Evolutionary conservation across 2,329 filamentous ascomycete genomes (phyloP).

Genomic region (Chrysoporthe puriensis): DNA sequence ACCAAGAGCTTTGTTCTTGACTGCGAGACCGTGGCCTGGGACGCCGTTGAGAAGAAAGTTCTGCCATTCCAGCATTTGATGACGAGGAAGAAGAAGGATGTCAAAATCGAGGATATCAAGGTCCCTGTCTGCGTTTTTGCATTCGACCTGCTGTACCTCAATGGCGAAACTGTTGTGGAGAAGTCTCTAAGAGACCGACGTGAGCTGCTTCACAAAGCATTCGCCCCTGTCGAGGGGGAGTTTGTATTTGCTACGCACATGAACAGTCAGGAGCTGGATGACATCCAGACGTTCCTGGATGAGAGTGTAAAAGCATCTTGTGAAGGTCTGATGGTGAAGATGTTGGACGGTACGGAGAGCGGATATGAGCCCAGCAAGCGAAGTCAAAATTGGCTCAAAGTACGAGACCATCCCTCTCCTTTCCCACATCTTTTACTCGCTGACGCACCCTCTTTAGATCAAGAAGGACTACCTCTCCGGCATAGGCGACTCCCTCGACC

Average conservation of each 20-base stretch:
- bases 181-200: conserved; percentile 85
- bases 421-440: neutral
- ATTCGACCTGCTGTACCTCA: conserved; percentile 91
- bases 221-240: conserved; percentile 81
- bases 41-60: conserved; percentile 91
- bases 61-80: conserved; percentile 97
- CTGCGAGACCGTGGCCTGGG: conserved; percentile 97
- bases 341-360: conserved; percentile 91
- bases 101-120: conserved; percentile 92
- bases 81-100: conserved; percentile 97
- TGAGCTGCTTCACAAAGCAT: conserved; percentile 72
- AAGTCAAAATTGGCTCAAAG: conserved; percentile 97
- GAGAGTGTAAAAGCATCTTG: conserved; percentile 95
- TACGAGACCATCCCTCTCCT: conserved; percentile 41
- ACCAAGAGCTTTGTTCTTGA: conserved; percentile 98
- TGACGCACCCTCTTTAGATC: conserved; percentile 57
- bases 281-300: conserved; percentile 90
- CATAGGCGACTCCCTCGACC: conserved; percentile 91
- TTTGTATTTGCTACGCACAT: conserved; percentile 88
- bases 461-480: conserved; percentile 98
- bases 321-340: conserved; percentile 99
- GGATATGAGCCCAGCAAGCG: conserved; percentile 96
- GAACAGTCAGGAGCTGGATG: conserved; percentile 86
- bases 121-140: conserved; percentile 97
- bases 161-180: conserved; percentile 87